Conservation (phyloP, 495 filamentous ascomycete species). For the Chaetomidium leptoderma region DNA sequence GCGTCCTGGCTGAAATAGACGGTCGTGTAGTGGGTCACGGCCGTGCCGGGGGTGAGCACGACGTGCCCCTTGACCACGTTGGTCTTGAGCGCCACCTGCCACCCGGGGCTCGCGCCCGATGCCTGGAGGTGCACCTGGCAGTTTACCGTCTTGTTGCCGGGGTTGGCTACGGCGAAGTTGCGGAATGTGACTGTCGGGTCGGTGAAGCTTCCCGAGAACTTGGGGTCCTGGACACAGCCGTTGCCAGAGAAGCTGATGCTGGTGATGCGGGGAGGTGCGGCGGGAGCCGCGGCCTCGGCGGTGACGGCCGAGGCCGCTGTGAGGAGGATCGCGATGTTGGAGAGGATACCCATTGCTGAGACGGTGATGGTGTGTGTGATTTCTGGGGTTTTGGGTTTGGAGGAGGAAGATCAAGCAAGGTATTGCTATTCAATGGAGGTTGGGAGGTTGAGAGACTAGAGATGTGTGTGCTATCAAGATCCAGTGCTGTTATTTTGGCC, state of each 20-base stretch:
- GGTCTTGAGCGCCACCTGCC: slow-evolving; percentile 40
- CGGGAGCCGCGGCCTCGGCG: slow-evolving; percentile 18
- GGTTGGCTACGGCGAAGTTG: slow-evolving; percentile 33
- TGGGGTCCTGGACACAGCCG: slow-evolving; percentile 36
- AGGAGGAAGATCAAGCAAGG: background rate
- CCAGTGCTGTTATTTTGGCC: background rate
- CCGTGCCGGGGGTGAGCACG: slow-evolving; percentile 32
- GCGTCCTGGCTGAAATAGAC: slow-evolving; percentile 42
- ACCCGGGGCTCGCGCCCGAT: slow-evolving; percentile 34
- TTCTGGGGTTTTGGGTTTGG: background rate
- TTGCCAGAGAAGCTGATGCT: slow-evolving; percentile 38
- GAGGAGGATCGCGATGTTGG: slow-evolving; percentile 24
- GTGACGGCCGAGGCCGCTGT: slow-evolving; percentile 24
- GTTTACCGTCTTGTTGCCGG: slow-evolving; percentile 31
- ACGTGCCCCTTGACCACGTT: slow-evolving; percentile 35
- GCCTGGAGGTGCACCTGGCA: slow-evolving; percentile 41
- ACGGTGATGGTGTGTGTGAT: background rate
- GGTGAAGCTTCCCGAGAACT: slow-evolving; percentile 33
- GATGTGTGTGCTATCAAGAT: background rate
- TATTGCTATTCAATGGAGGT: background rate
- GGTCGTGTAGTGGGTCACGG: slow-evolving; percentile 36
- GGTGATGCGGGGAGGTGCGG: slow-evolving; percentile 28
- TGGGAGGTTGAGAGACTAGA: background rate
- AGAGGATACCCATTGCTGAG: slow-evolving; percentile 30
- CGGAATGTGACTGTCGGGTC: slow-evolving; percentile 34